Conservation (phyloP, 169 alveolate species). For the Cryptosporidium meleagridis region DNA sequence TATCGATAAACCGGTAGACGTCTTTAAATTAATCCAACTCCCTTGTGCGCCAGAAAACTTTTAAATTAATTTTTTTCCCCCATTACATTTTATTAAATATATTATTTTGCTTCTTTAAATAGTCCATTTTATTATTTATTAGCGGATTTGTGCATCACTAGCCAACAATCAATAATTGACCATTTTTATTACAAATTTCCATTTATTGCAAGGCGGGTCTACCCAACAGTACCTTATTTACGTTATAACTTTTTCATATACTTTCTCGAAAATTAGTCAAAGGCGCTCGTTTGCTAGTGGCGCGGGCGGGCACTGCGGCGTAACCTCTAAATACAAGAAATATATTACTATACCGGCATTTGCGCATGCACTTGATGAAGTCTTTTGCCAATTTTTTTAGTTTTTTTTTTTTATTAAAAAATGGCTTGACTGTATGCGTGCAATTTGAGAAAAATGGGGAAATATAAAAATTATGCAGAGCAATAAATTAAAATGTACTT, state of each 20-base stretch:
- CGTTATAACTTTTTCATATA: background rate
- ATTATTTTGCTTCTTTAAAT: background rate
- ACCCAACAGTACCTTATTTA: background rate
- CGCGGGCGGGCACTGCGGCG: background rate
- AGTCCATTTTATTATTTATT: no score
- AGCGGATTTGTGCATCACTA: background rate
- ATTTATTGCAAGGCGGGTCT: background rate
- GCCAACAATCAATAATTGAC: background rate
- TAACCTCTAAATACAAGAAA: no score
- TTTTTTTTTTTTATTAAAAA: no score
- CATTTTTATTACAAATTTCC: background rate
- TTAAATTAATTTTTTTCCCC: background rate
- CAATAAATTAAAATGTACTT: no score
- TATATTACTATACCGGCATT: no score
- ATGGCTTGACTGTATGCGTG: no score
- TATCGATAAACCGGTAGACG: conserved; percentile 15
- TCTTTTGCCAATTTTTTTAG: no score
- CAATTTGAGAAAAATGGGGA: no score
- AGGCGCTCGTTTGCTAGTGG: background rate
- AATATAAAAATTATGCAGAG: no score
- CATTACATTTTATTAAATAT: background rate
- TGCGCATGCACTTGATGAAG: no score
- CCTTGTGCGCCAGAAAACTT: conserved; percentile 6
- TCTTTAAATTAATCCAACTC: conserved; percentile 3
- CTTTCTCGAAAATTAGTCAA: background rate